Evolutionary conservation across 805 yeast genomes (phyloP), one percentile per base, ranked within the genome.

Genomic region (Maudiozyma barnettii): DNA sequence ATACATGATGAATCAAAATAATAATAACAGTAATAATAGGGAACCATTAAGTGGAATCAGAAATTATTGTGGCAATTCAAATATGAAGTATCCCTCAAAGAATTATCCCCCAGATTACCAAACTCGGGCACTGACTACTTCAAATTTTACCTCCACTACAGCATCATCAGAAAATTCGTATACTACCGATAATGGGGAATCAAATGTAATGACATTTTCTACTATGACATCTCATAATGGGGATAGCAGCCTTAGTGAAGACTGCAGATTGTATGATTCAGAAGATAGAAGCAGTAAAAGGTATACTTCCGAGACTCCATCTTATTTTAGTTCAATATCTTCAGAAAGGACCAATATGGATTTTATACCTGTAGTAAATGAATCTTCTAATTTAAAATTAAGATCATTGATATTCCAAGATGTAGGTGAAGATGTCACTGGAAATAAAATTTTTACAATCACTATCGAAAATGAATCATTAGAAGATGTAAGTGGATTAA

Each of bases 401-500:
- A 13, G 22, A 37, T 5, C 35, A 9, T 36, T 38, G n/a, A 23
- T 36, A 43, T 43, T 43, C 26, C 10, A 19, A 19, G 36, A 21
- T 12, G 16, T 9, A 8, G 7, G 2, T 23, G 8, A 20, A 2
- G 29, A 30, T 14, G 18, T 19, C 1, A 35, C 18, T 29, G 8
- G 36, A 16, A 41, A 9, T 29, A 30, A 29, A 16, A 41, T 41
- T n/a, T 41, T 22, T 19, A 22, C 14, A 7, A 12, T 41, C 8
- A 30, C 13, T 14, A 14, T 45, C 3, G 35, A 39, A 39, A 47
- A 45, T 40, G 40, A 48, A 29, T 31, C 36, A 1, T 47, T 60
- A 30, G 46, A 51, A 18, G 56, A 51, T 31, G 41, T 58, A 5
- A 48, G 49, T 21, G 58, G 57, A n/a, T 41, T 61, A 43, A 43